phyloP scores from a whole-genome alignment of 257 asterid species.

The Pogostemon cablin region DNA sequence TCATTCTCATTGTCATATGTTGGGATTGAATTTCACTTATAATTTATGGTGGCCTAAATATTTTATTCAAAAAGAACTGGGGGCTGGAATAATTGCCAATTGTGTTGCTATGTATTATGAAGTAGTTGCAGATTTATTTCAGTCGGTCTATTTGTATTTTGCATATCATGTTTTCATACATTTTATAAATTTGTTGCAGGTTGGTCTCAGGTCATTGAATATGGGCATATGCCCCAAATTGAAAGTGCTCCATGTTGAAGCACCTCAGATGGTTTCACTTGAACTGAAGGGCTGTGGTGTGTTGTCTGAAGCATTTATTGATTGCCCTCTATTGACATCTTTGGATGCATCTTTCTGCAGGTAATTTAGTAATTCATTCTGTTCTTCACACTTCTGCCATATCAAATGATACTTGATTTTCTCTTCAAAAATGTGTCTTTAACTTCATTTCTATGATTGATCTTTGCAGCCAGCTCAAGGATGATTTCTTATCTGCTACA shows the following conservation, averaged over 20 bases:
- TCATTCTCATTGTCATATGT: conserved; percentile 1
- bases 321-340: conserved; percentile 83
- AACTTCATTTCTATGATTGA: conserved; percentile 26
- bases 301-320: conserved; percentile 72
- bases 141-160: background rate
- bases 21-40: conserved; percentile 1
- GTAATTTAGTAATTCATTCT: conserved; percentile 35
- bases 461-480: conserved; percentile 81
- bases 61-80: background rate
- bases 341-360: conserved; percentile 98
- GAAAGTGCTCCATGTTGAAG: conserved; percentile 71
- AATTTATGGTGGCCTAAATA: background rate
- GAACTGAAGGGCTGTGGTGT: conserved; percentile 99
- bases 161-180: background rate
- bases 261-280: conserved; percentile 85
- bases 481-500: conserved; percentile 89
- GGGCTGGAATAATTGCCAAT: background rate
- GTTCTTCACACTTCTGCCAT: background rate
- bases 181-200: conserved; percentile 50
- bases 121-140: background rate
- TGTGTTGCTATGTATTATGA: conserved; percentile 1
- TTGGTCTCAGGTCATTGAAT: conserved; percentile 88
- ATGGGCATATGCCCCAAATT: conserved; percentile 97
- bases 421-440: conserved; percentile 10
- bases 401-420: conserved; percentile 2